Conservation (phyloP, 2,329 filamentous ascomycete genomes). For the Aspergillus sp. region DNA sequence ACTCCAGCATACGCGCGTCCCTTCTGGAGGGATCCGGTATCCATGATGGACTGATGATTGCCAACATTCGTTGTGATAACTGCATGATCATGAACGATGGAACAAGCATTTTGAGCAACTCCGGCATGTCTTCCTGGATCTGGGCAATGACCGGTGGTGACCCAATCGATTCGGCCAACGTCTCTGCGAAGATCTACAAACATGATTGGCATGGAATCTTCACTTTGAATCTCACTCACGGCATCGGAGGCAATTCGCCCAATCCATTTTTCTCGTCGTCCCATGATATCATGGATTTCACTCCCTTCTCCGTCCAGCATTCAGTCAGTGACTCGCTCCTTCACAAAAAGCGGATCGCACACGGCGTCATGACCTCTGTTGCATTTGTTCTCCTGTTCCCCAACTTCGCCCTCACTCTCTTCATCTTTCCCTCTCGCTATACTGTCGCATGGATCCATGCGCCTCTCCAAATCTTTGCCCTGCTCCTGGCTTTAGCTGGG, state of each 20-base stretch:
- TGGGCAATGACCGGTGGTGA: conserved; percentile 38
- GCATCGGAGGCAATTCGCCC: conserved; percentile 47
- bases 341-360: conserved; percentile 17
- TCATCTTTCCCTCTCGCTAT: conserved; percentile 38
- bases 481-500: conserved; percentile 47
- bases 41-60: conserved; percentile 52
- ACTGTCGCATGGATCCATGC: conserved; percentile 46
- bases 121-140: conserved; percentile 23
- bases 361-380: conserved; percentile 16
- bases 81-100: conserved; percentile 23
- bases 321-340: conserved; percentile 15
- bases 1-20: conserved; percentile 45
- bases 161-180: conserved; percentile 48
- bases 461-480: conserved; percentile 48
- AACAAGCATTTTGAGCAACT: conserved; percentile 14
- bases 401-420: conserved; percentile 29
- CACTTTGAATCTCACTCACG: conserved; percentile 48
- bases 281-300: conserved; percentile 5
- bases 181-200: conserved; percentile 42
- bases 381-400: conserved; percentile 44
- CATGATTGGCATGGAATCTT: conserved; percentile 48
- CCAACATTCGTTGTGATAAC: conserved; percentile 52
- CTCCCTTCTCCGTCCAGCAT: conserved; percentile 9
- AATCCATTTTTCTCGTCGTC: conserved; percentile 29
- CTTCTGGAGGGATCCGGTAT: conserved; percentile 62